phyloP scores from a whole-genome alignment of 805 yeast species.

The Jamesozyma jinghongensis region DNA sequence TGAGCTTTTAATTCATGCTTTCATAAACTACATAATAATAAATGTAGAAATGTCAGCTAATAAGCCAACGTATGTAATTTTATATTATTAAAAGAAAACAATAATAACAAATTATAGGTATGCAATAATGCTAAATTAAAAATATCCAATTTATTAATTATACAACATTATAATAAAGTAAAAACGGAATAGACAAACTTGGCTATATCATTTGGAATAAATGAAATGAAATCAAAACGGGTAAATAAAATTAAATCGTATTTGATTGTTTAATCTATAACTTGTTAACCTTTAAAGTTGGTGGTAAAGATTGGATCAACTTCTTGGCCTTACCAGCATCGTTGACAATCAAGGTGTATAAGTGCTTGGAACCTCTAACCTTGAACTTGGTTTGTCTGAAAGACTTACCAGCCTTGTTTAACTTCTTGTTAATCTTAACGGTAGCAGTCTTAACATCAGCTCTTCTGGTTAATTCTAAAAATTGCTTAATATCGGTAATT shows the following conservation, averaged over 20 bases:
- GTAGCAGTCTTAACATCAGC: slow-evolving; percentile 89
- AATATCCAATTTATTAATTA: slow-evolving; percentile 4
- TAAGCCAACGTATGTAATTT: background rate
- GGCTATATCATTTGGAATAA: background rate
- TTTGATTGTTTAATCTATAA: slow-evolving; percentile 25
- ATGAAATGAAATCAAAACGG: background rate
- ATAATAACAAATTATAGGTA: background rate
- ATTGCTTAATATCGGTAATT: slow-evolving; percentile 94
- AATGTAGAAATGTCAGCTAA: background rate
- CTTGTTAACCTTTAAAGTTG: slow-evolving; percentile 66
- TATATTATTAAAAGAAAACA: background rate
- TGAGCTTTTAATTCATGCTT: too few species aligned
- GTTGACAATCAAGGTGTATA: slow-evolving; percentile 91
- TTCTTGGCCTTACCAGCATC: slow-evolving; percentile 97
- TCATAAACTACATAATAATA: background rate
- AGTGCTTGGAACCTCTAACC: slow-evolving; percentile 91
- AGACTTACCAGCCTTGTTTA: slow-evolving; percentile 72
- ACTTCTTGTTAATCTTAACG: slow-evolving; percentile 85
- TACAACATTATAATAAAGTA: slow-evolving; percentile 3
- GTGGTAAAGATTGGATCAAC: slow-evolving; percentile 95
- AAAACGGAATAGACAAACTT: slow-evolving; percentile 1
- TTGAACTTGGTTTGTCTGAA: slow-evolving; percentile 96
- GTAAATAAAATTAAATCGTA: background rate
- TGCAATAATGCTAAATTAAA: slow-evolving; percentile 2
- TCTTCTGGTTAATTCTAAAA: slow-evolving; percentile 94